These are phyloP conservation scores for Simmondsia chinensis DNA, from an alignment of 148 eudicot species.

Conservation along the genomic window DNA sequence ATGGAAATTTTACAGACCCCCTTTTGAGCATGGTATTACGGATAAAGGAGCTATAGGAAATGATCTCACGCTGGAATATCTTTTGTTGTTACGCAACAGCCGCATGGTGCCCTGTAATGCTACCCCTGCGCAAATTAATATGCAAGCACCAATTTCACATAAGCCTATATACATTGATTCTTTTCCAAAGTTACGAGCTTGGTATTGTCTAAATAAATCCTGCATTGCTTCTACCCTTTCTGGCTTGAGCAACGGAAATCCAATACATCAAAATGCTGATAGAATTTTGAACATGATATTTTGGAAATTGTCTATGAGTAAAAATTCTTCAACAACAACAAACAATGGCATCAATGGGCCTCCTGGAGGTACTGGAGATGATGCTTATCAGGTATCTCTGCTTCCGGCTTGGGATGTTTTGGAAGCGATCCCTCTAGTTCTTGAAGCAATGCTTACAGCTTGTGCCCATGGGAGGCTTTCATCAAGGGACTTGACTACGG, in stretches of 20 bases:
- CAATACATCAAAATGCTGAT: conserved; percentile 20
- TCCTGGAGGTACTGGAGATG: conserved; percentile 8
- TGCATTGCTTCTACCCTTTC: conserved; percentile 21
- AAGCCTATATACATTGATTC: conserved; percentile 19
- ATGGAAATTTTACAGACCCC: conserved; percentile 20
- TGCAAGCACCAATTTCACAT: conserved; percentile 1
- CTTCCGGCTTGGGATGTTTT: conserved; percentile 23
- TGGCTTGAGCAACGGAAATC: conserved; percentile 18
- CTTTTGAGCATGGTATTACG: conserved; percentile 16
- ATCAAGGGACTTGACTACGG: conserved; percentile 16
- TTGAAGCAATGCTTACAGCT: conserved; percentile 21
- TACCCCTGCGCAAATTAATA: no score
- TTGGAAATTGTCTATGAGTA: no score
- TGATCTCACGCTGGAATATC: conserved; percentile 17
- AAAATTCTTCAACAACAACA: no score
- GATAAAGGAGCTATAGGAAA: conserved; percentile 13
- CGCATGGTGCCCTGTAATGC: conserved; percentile 8
- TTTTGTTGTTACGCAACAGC: conserved; percentile 16
- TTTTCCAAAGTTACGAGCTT: conserved; percentile 18
- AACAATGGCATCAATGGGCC: conserved; percentile 6
- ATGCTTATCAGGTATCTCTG: conserved; percentile 12
- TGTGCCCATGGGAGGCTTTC: conserved; percentile 24
- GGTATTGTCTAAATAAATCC: conserved; percentile 22
- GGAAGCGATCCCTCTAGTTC: conserved; percentile 20
- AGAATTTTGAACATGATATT: conserved; percentile 11